Base-by-base conservation (phyloP, 2,329 filamentous ascomycete genomes). In the Phyllosticta citrichinensis region DNA sequence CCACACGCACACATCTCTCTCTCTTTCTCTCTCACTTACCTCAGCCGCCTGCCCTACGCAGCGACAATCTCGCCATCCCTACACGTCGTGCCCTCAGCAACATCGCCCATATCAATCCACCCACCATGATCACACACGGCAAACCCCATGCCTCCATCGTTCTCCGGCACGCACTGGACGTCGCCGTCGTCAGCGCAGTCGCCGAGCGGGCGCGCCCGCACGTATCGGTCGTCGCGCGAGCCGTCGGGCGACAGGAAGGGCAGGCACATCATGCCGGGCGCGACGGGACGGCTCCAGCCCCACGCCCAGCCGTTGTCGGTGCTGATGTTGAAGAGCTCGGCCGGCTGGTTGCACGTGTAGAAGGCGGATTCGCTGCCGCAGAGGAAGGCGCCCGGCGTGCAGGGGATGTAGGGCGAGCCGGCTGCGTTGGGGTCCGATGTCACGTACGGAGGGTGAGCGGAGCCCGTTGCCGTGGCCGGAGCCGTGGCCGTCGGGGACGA, bases 381-480 rank as follows among this genome's bases (percentile, higher is more conserved):
- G 63, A 76, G 69, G 67, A 74, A 74, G n/a, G 71, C 70, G 20
- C 72, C 73, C 0, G 73, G 74, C 1, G 69, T 67, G 64, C 74
- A 77, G 35, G 73, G 72, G 1, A 73, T 67, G 61, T 71, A 73
- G 56, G 62, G 58, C 33, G 40, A 47, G 17, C 40, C 40, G 14
- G 65, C 63, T 1, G 53, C 56, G 19, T 47, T 58, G 19, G 68
- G 64, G 57, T 73, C 66, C 54, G 65, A 66, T 20, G 67, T 67
- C n/a, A 63, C 63, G 63, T 66, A 69, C 30, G 62, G 59, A 24
- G 63, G 63, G n/a, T 27, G 56, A 4, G 63, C 35, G 33, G 60
- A 62, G 30, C 63, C 52, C 58, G 56, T 56, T 58, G 58, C 24
- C 53, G 63, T 55, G 22, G 58, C 10, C 17, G 63, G 50, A 4